Percentiles rank a stretch among this genome's conserved stretches.
These are phyloP conservation scores for Paspalum vaginatum DNA, from an alignment of 176 grass and related monocot genomes.

Conservation along the genomic window DNA sequence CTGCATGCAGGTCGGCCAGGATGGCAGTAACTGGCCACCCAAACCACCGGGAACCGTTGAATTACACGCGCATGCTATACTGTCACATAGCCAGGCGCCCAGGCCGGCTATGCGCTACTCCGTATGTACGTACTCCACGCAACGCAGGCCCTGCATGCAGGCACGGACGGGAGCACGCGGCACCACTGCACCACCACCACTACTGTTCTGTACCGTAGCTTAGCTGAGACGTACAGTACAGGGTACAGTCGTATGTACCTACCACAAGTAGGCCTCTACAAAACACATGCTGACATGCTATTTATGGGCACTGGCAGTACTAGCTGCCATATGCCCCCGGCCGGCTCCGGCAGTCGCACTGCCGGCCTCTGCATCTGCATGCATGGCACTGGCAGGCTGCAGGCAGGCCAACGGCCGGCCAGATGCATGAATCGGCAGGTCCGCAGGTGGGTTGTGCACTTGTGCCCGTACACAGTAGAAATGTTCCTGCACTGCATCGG, in stretches of 20 bases:
- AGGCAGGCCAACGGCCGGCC: neutral
- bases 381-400: too few species aligned
- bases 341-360: neutral
- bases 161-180: too few species aligned
- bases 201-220: neutral
- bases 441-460: neutral
- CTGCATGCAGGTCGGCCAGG: neutral
- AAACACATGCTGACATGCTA: neutral
- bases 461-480: neutral
- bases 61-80: neutral
- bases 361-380: too few species aligned
- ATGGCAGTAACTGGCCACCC: slow-evolving; percentile 23
- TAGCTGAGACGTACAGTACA: neutral
- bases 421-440: neutral
- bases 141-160: too few species aligned
- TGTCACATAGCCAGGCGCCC: neutral
- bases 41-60: slow-evolving; percentile 33
- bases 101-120: neutral
- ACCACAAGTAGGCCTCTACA: neutral
- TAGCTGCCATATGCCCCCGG: too few species aligned
- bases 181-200: too few species aligned
- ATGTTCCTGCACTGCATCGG: too few species aligned
- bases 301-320: neutral
- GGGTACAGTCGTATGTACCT: neutral
- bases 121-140: too few species aligned